These are phyloP conservation scores for Cicer yamashitae DNA, from an alignment of 306 rosid genomes.

Conservation along the genomic window DNA sequence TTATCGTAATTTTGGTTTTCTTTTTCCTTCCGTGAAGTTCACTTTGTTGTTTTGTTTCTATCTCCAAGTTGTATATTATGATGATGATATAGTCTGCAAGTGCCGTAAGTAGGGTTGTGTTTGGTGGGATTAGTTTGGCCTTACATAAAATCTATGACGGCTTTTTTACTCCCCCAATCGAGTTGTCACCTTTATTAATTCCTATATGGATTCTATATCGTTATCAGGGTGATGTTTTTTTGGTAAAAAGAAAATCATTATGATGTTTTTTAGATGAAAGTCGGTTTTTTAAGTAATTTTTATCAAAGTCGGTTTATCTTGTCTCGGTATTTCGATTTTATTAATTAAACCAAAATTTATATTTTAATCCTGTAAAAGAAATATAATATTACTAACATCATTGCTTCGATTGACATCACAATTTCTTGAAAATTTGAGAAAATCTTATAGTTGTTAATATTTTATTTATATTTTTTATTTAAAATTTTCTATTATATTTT, in stretches of 20 bases:
- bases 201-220: background rate
- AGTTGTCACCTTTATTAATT: conserved; percentile 42
- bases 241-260: too few species aligned
- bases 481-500: too few species aligned
- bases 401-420: too few species aligned
- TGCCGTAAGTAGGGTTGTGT: conserved; percentile 40
- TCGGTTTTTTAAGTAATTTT: too few species aligned
- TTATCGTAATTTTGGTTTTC: too few species aligned
- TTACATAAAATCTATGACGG: background rate
- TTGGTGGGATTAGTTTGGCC: conserved; percentile 56
- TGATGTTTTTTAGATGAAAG: too few species aligned
- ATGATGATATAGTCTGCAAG: conserved; percentile 8
- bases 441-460: too few species aligned
- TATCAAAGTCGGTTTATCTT: background rate
- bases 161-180: conserved; percentile 45
- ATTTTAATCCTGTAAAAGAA: too few species aligned
- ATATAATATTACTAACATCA: too few species aligned
- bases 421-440: too few species aligned
- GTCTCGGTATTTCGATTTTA: background rate
- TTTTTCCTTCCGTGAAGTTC: too few species aligned
- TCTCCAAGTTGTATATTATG: background rate
- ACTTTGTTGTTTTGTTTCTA: background rate
- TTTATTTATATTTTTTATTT: too few species aligned
- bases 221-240: conserved; percentile 7
- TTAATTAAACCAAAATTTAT: background rate